Conservation (phyloP, 805 yeast genomes). For the Yarrowia yakushimensis region DNA sequence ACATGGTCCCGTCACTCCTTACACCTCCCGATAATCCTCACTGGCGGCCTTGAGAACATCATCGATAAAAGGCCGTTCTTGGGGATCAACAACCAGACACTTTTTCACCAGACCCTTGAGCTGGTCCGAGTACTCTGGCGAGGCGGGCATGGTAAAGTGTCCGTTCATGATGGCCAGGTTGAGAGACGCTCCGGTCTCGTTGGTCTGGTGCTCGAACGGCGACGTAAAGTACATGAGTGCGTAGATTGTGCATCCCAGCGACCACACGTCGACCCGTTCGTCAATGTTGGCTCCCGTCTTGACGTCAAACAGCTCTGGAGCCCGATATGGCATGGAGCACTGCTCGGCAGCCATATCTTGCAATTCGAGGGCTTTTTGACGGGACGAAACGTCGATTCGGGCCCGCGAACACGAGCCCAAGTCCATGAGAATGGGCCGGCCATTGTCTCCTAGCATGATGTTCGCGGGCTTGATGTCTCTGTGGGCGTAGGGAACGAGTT, state of each 20-base stretch:
- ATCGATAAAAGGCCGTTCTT: slow-evolving; percentile 60
- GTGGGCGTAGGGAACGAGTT: slow-evolving; percentile 71
- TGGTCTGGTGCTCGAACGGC: slow-evolving; percentile 83
- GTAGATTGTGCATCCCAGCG: slow-evolving; percentile 80
- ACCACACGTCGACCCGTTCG: slow-evolving; percentile 86
- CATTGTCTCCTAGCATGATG: slow-evolving; percentile 71
- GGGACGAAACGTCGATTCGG: slow-evolving; percentile 48
- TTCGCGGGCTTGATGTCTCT: slow-evolving; percentile 88
- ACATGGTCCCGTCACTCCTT: too few relatives aligned
- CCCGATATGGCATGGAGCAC: slow-evolving; percentile 81
- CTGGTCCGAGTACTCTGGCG: slow-evolving; percentile 51
- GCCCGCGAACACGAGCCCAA: slow-evolving; percentile 77
- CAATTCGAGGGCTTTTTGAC: slow-evolving; percentile 68
- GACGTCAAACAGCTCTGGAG: slow-evolving; percentile 85
- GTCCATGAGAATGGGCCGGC: slow-evolving; percentile 76
- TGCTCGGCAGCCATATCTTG: slow-evolving; percentile 82
- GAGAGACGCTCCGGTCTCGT: slow-evolving; percentile 76
- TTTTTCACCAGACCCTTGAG: slow-evolving; percentile 53
- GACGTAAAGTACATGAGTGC: slow-evolving; percentile 73
- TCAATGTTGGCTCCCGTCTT: slow-evolving; percentile 60
- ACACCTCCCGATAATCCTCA: slow-evolving; percentile 14
- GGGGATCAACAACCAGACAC: slow-evolving; percentile 64
- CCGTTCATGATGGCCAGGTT: slow-evolving; percentile 72
- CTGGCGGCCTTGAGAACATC: slow-evolving; percentile 24
- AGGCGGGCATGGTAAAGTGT: slow-evolving; percentile 53